phyloP scores from a whole-genome alignment of 2,329 filamentous ascomycete genomes.

The Nemania abortiva region DNA sequence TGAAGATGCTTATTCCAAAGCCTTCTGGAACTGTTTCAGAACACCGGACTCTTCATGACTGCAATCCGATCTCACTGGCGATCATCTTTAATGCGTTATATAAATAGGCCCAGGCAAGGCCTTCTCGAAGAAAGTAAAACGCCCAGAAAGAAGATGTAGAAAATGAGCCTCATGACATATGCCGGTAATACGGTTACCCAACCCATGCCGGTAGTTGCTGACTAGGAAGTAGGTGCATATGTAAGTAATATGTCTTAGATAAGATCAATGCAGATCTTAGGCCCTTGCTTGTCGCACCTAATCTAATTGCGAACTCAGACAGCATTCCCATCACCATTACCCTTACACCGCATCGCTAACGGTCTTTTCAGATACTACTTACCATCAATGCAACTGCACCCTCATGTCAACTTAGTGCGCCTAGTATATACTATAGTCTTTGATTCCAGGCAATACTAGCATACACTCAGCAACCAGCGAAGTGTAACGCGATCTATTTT shows the following conservation, averaged over 20 bases:
- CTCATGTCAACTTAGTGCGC: neutral
- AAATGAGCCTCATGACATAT: neutral
- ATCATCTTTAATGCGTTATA: neutral
- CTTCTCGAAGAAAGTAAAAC: slow-evolving; percentile 7
- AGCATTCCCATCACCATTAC: neutral
- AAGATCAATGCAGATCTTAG: neutral
- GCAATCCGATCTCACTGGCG: neutral
- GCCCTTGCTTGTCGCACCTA: neutral
- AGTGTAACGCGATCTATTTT: neutral
- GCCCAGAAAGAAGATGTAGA: slow-evolving; percentile 9
- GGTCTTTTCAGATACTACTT: neutral
- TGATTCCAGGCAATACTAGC: neutral
- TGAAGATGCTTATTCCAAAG: neutral
- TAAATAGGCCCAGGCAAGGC: neutral
- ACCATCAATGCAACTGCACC: neutral
- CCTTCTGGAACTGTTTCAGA: slow-evolving; percentile 1
- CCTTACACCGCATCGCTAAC: neutral
- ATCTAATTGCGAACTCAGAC: neutral
- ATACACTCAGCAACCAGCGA: neutral
- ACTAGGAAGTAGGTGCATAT: neutral
- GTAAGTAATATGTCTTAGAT: neutral
- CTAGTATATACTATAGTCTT: neutral
- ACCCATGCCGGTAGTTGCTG: slow-evolving; percentile 13
- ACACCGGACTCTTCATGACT: neutral
- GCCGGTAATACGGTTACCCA: neutral